These are phyloP conservation scores for Hanseniaspora sp. DNA, from an alignment of 1,139 yeast genomes.

Conservation along the genomic window DNA sequence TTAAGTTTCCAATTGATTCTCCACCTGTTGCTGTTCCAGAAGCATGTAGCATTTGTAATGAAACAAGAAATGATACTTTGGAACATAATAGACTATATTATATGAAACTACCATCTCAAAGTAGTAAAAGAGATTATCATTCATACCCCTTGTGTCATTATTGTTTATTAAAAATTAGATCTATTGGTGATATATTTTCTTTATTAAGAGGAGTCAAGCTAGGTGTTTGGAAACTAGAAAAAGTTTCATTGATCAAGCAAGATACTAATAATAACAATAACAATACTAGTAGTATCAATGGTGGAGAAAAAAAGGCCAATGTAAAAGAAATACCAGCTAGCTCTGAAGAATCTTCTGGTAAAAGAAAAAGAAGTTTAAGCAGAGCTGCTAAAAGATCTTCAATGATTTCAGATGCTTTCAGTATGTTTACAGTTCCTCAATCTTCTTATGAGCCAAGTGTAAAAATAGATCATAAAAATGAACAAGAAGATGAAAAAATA, in stretches of 20 bases:
- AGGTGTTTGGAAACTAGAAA: constrained; percentile 42
- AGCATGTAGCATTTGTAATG: constrained; percentile 78
- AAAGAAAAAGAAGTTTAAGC: constrained; percentile 7
- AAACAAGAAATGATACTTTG: constrained; percentile 52
- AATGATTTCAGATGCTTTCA: constrained; percentile 14
- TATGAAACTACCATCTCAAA: constrained; percentile 35
- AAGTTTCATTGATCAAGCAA: constrained; percentile 24
- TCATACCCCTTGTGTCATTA: constrained; percentile 72
- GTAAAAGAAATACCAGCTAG: not conserved
- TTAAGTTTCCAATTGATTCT: constrained; percentile 35
- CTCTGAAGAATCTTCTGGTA: not conserved
- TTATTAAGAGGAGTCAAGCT: constrained; percentile 53
- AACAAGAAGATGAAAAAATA: constrained; percentile 16
- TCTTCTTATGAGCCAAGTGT: constrained; percentile 6
- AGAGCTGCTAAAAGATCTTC: constrained; percentile 12
- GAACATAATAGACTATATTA: constrained; percentile 70
- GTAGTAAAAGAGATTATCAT: constrained; percentile 19
- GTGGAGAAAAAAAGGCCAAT: constrained; percentile 19
- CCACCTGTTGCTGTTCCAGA: constrained; percentile 66
- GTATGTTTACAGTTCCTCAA: not conserved
- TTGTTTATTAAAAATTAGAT: constrained; percentile 68
- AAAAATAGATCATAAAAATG: not conserved
- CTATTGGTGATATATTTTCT: constrained; percentile 68
- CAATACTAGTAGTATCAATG: too few relatives aligned
- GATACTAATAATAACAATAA: not conserved